These are phyloP conservation scores for Penicillium malachiteum DNA, from an alignment of 495 filamentous ascomycete genomes.

Conservation along the genomic window DNA sequence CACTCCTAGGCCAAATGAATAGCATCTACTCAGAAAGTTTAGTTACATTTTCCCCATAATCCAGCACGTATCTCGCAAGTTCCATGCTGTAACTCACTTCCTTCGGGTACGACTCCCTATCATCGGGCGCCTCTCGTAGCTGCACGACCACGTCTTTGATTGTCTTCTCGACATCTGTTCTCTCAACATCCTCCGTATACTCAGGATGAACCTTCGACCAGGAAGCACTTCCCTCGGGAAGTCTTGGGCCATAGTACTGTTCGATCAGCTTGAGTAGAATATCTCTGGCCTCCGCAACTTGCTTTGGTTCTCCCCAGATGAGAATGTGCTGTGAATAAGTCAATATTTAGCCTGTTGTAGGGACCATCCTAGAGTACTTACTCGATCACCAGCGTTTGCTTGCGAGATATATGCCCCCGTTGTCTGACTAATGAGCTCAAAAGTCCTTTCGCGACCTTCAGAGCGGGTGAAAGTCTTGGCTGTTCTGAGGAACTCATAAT, in stretches of 20 bases:
- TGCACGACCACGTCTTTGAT: background rate
- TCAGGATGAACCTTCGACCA: background rate
- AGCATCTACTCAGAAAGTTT: slow-evolving; percentile 20
- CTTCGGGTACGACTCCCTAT: too few species aligned
- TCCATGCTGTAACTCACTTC: too few species aligned
- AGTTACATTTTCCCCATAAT: too few species aligned
- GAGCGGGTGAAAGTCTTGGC: background rate
- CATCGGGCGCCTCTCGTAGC: background rate
- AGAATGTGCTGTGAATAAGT: background rate
- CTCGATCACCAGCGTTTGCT: background rate
- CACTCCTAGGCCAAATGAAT: slow-evolving; percentile 47
- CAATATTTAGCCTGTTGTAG: background rate
- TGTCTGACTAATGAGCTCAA: background rate
- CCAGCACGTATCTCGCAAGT: too few species aligned
- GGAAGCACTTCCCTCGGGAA: background rate
- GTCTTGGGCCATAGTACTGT: too few species aligned
- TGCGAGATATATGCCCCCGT: background rate
- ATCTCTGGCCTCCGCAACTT: background rate
- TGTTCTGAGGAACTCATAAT: too few species aligned
- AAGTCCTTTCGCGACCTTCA: background rate
- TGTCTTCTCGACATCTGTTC: background rate
- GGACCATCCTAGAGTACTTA: background rate
- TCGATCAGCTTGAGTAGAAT: background rate
- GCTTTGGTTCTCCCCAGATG: background rate
- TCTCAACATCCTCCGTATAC: background rate